Evolutionary conservation across 208 protist species (phyloP), one percentile per base, ranked within the genome.

Genomic region (Trypanosoma conorhini): DNA sequence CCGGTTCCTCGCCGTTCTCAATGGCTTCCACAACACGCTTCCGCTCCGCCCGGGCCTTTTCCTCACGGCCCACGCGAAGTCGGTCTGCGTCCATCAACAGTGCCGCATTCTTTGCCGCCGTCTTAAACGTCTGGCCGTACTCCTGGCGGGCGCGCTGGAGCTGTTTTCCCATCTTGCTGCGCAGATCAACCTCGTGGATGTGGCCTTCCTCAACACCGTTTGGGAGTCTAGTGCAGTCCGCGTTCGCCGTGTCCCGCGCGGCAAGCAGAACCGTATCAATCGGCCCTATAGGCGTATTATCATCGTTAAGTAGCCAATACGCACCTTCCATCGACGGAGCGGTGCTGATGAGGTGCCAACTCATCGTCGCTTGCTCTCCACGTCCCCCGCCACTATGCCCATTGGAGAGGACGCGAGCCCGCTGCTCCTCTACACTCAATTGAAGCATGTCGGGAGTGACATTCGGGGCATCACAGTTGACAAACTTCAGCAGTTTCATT

Each of bases 401-500:
- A 33, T 46, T 35, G 40, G 48, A 22, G 19, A 42, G 3, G 44
- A 79, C 65, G 22, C 54, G 58, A 44, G 72, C 21, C 12, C 60
- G 58, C 5, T 77, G 44, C 26, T 70, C 35, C 33, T 67, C 50
- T 13, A 54, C 15, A 15, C 35, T 68, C 0, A 77, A 17, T 22
- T 77, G 12, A 50, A 77, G 67, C 19, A 72, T 76, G 58, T 69
- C 76, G 7, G 74, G 67, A 24, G 82, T 56, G 46, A 84, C 89
- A 71, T 81, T 77, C 42, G 88, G 88, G 17, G 85, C 85, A 64
- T 94, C 88, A 76, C 85, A 81, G 60, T 87, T 88, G 51, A 91
- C 56, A 67, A 94, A 94, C 60, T 91, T 91, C 19, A 94, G 52
- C 10, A 94, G 72, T 67, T 90, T 91, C 88, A 94, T 91, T 52